Evolutionary conservation across 106 monocot genomes (phyloP).

Genomic region (Dendrobium officinale): DNA sequence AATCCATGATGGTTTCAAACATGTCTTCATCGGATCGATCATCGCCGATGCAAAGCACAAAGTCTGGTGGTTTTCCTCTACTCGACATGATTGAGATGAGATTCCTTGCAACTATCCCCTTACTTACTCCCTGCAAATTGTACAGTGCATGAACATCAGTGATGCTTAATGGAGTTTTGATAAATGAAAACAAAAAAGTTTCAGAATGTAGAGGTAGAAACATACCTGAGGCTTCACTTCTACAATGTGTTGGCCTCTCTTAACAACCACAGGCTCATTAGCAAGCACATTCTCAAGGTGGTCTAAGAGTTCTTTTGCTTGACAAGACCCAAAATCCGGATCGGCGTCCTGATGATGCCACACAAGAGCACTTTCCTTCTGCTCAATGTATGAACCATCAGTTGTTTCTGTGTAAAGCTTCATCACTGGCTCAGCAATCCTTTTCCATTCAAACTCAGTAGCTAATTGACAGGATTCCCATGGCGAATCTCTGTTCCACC

Average conservation of each 20-base stretch:
- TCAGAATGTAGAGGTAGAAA: not conserved
- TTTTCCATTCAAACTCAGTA: conserved; percentile 34
- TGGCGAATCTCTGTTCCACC: conserved; percentile 8
- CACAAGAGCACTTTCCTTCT: conserved; percentile 61
- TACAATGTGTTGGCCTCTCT: conserved; percentile 54
- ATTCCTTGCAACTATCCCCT: conserved; percentile 38
- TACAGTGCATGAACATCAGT: too few species aligned
- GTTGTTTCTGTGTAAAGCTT: conserved; percentile 41
- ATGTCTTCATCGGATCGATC: conserved; percentile 88
- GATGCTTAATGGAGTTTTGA: not conserved
- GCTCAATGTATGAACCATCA: conserved; percentile 59
- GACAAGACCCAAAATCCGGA: conserved; percentile 65
- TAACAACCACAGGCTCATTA: conserved; percentile 65
- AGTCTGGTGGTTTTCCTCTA: conserved; percentile 38
- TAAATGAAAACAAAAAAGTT: not conserved
- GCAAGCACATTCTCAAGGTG: conserved; percentile 74
- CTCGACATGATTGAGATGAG: conserved; percentile 41
- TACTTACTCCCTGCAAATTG: conserved; percentile 42
- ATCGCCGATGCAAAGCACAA: conserved; percentile 73
- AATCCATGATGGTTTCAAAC: conserved; percentile 63
- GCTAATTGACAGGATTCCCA: conserved; percentile 1
- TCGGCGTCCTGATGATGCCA: conserved; percentile 81
- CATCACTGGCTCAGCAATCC: conserved; percentile 55
- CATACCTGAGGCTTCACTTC: conserved; percentile 63
- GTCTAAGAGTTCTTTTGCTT: conserved; percentile 68